These are phyloP conservation scores for Bassia scoparia DNA, from an alignment of 148 eudicot genomes.

Conservation along the genomic window DNA sequence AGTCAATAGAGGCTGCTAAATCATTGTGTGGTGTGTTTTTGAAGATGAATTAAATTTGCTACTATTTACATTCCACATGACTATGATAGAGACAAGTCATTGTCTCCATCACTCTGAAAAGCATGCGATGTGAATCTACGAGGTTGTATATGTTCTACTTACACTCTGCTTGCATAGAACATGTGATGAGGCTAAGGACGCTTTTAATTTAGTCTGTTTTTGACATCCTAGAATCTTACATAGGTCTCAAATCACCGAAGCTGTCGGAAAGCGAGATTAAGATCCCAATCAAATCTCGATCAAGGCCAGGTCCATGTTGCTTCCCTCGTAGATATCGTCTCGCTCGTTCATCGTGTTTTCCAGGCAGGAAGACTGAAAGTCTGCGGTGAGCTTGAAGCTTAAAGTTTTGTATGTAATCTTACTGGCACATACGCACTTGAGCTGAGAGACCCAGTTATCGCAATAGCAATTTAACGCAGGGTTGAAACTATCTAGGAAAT, in stretches of 20 bases:
- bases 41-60: no score
- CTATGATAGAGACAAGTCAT: no score
- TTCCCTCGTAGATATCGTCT: slow-evolving; percentile 45
- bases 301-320: slow-evolving; percentile 58
- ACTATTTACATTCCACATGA: no score
- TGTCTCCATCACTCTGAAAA: not conserved
- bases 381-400: slow-evolving; percentile 51
- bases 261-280: slow-evolving; percentile 38
- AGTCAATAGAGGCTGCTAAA: not conserved
- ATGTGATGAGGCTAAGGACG: not conserved
- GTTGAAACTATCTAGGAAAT: slow-evolving; percentile 63
- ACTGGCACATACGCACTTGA: not conserved
- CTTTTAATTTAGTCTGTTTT: not conserved
- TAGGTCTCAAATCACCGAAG: slow-evolving; percentile 73
- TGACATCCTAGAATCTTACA: slow-evolving; percentile 39
- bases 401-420: not conserved
- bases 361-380: slow-evolving; percentile 46
- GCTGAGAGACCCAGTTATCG: slow-evolving; percentile 3
- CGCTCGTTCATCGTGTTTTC: slow-evolving; percentile 44
- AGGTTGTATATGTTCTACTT: not conserved
- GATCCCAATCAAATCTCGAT: slow-evolving; percentile 50
- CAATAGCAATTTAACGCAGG: slow-evolving; percentile 53
- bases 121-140: no score
- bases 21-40: no score
- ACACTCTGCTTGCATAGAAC: not conserved